Conservation (phyloP, 164 flowering plant genomes). For the Nymphaea thermarum region DNA sequence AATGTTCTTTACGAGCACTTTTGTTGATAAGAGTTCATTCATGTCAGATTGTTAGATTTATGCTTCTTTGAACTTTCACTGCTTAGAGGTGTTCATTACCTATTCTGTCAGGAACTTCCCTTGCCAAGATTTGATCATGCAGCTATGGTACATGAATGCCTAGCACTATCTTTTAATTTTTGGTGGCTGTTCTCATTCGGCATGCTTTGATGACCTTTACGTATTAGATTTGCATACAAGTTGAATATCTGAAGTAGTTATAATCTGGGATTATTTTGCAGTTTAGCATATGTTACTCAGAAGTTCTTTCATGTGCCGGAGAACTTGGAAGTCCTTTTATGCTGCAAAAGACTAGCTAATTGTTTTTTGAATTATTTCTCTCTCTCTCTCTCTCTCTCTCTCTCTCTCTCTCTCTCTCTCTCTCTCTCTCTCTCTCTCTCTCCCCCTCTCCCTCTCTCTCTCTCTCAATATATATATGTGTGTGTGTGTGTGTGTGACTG, state of each 20-base stretch:
- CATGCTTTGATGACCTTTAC: constrained; percentile 97
- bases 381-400: too few species aligned
- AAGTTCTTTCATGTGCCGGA: too few species aligned
- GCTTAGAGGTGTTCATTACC: not conserved
- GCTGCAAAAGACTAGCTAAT: not conserved
- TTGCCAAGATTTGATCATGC: constrained; percentile 98
- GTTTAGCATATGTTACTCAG: not conserved
- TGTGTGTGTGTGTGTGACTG: too few species aligned
- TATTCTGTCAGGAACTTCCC: constrained; percentile 32
- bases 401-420: too few species aligned
- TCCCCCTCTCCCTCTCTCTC: too few species aligned
- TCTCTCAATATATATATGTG: too few species aligned
- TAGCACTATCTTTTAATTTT: constrained; percentile 94
- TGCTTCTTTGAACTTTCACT: not conserved
- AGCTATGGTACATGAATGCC: constrained; percentile 81
- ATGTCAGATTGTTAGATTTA: not conserved
- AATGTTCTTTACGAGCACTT: not conserved
- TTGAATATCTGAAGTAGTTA: not conserved
- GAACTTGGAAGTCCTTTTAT: not conserved
- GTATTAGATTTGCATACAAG: constrained; percentile 87
- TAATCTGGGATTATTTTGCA: not conserved
- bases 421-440: too few species aligned
- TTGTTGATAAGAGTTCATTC: not conserved
- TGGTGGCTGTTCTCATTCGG: constrained; percentile 98
- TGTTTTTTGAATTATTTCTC: not conserved